Base-by-base conservation (phyloP, 1,284 basidiomycete species). In the Naganishia albida region DNA sequence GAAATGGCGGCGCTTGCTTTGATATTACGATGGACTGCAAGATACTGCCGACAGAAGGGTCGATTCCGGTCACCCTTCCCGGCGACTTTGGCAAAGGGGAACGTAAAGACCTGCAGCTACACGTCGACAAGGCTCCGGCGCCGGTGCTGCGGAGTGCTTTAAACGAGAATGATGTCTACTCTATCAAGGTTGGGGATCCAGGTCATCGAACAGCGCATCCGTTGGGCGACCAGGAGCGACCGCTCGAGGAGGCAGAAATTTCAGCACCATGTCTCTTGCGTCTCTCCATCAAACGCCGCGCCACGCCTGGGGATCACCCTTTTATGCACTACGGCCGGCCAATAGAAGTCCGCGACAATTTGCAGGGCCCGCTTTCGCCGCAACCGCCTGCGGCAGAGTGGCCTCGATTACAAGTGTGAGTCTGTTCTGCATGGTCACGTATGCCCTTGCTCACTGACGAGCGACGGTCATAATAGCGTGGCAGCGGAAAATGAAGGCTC, bases 131-230 rank as follows among this genome's bases (percentile, higher is more conserved):
- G 38, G 46, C 57, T 12, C 57, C 57, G 26, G 57, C 57, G 4
- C 57, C 57, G n/a, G 57, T 60, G 3, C 30, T 60, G 20, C 46
- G 57, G 2, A 60, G 57, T 26, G 57, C 57, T 6, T 23, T 60
- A 34, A 60, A 60, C 46, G 57, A 60, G 38, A 60, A 60, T 39
- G 57, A 60, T 23, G 57, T 60, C 7, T 60, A 60, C 28, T 40
- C 46, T 16, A 50, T 60, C 46, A 60, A 28, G 10, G 38, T 60
- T 15, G 10, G 20, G 26, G 57, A 49, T 25, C 34, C 46, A 13
- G 18, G 28, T 25, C 2, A 20, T 12, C 18, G 13, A 20, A 20
- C 34, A 3, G 13, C 34, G 16, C 57, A 60, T 42, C 57, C 57
- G 8, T 34, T 60, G 12, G 23, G 57, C 38, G 46, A 60, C 4